These are phyloP conservation scores for Botrytis fragariae DNA, from an alignment of 2,329 filamentous ascomycete species.

Conservation along the genomic window DNA sequence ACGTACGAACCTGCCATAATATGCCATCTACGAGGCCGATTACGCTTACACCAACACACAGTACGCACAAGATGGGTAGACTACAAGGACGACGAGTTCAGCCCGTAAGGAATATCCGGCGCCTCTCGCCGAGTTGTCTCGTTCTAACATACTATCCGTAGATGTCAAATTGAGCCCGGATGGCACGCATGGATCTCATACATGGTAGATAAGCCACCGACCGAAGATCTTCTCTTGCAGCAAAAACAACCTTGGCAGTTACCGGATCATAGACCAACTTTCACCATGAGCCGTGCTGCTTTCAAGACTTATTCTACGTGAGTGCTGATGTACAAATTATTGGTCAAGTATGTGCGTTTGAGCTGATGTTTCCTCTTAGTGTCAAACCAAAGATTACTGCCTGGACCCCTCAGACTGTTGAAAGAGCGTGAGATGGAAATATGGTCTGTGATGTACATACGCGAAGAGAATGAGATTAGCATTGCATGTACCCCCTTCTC, in stretches of 20 bases:
- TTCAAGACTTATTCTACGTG: constrained; percentile 96
- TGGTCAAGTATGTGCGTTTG: constrained; percentile 8
- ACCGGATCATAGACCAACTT: constrained; percentile 66
- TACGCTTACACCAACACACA: constrained; percentile 40
- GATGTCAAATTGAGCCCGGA: constrained; percentile 84
- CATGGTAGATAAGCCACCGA: constrained; percentile 81
- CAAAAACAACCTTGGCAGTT: constrained; percentile 73
- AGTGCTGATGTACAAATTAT: constrained; percentile 43
- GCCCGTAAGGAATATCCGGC: constrained; percentile 55
- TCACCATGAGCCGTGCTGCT: constrained; percentile 72
- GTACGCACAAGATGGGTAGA: constrained; percentile 97
- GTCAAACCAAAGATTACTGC: constrained; percentile 52
- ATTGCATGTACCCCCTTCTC: neutral
- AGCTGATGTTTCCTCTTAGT: constrained; percentile 38
- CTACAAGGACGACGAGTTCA: constrained; percentile 84
- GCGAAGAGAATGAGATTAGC: constrained; percentile 16
- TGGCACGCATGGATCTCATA: constrained; percentile 99
- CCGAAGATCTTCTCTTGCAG: constrained; percentile 69
- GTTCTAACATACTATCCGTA: constrained; percentile 35
- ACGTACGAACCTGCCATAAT: constrained; percentile 53
- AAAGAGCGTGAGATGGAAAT: constrained; percentile 28
- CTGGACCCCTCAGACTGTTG: constrained; percentile 49
- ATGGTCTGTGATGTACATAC: constrained; percentile 33
- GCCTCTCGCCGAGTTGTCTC: neutral
- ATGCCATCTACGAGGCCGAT: neutral